A percentile compares a stretch with the other conserved stretches of the same genome.
These are phyloP conservation scores for Bathelium albidoporum DNA, from an alignment of 495 filamentous ascomycete genomes.

Conservation along the genomic window DNA sequence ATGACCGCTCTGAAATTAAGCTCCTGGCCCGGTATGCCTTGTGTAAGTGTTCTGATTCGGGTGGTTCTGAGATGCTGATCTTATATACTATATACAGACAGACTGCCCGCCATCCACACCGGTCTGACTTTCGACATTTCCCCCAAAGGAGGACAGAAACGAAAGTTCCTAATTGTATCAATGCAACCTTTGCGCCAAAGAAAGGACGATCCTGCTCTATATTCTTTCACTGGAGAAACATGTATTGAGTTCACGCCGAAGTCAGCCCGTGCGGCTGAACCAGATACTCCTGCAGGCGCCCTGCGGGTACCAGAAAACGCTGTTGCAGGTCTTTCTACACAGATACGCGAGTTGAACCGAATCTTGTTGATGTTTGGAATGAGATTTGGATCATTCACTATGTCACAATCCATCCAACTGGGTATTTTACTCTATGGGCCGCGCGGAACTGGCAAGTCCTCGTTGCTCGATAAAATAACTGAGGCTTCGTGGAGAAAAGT, in stretches of 20 bases:
- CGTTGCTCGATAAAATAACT: constrained; percentile 56
- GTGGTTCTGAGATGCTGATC: background rate
- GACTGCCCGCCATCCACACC: background rate
- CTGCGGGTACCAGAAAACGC: constrained; percentile 11
- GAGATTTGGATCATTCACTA: constrained; percentile 23
- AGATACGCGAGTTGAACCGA: constrained; percentile 4
- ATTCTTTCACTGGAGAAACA: constrained; percentile 17
- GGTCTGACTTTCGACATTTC: constrained; percentile 10
- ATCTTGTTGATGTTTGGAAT: constrained; percentile 20
- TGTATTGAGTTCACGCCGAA: constrained; percentile 6
- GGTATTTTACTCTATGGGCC: constrained; percentile 71
- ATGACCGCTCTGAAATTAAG: background rate
- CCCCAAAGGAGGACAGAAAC: constrained; percentile 25
- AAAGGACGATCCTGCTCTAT: constrained; percentile 10
- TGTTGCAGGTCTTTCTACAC: constrained; percentile 20
- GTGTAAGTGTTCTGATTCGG: constrained; percentile 8
- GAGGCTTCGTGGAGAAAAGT: constrained; percentile 59
- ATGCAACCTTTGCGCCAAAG: constrained; percentile 11
- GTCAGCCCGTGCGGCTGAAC: background rate
- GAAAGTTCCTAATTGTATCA: constrained; percentile 25
- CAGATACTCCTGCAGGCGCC: background rate
- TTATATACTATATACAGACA: constrained; percentile 2
- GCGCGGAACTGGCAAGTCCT: constrained; percentile 72
- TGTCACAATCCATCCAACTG: background rate
- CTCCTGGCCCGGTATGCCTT: constrained; percentile 11